Percentiles rank a stretch among this genome's conserved stretches.
phyloP scores from a whole-genome alignment of 2,329 filamentous ascomycete species.

The Furcasterigmium furcatum region DNA sequence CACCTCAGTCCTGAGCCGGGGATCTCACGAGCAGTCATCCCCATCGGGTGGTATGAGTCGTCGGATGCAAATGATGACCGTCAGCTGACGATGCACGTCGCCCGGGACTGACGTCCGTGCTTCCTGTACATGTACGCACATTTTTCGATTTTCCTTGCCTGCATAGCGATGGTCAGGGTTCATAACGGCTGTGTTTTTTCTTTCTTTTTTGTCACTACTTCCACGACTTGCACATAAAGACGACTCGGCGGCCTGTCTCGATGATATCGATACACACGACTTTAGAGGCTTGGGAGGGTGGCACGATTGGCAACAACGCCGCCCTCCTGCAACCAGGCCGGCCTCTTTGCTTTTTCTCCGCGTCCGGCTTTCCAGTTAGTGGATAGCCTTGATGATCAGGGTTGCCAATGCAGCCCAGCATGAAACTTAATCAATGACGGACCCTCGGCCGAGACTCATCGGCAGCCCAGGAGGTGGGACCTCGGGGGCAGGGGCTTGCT shows the following conservation, averaged over 20 bases:
- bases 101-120: background rate
- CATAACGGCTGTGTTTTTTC: conserved; percentile 2
- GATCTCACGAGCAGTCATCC: conserved; percentile 47
- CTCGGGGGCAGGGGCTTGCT: too few relatives aligned
- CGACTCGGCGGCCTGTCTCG: conserved; percentile 1
- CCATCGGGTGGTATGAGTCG: conserved; percentile 46
- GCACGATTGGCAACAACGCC: background rate
- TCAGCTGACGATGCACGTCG: conserved; percentile 37
- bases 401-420: background rate
- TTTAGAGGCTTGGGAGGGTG: background rate
- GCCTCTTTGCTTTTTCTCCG: background rate
- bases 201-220: conserved; percentile 6
- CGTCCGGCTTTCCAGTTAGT: background rate
- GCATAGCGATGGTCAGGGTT: conserved; percentile 15
- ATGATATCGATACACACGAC: background rate
- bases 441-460: background rate
- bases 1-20: conserved; percentile 45
- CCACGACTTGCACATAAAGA: conserved; percentile 11
- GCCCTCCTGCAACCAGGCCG: background rate
- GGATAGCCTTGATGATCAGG: background rate
- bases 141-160: conserved; percentile 13
- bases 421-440: background rate
- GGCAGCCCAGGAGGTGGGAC: too few relatives aligned
- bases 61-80: conserved; percentile 64
- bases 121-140: conserved; percentile 16